These are phyloP conservation scores for Strigomonas culicis DNA, from an alignment of 208 protist species.

Conservation along the genomic window DNA sequence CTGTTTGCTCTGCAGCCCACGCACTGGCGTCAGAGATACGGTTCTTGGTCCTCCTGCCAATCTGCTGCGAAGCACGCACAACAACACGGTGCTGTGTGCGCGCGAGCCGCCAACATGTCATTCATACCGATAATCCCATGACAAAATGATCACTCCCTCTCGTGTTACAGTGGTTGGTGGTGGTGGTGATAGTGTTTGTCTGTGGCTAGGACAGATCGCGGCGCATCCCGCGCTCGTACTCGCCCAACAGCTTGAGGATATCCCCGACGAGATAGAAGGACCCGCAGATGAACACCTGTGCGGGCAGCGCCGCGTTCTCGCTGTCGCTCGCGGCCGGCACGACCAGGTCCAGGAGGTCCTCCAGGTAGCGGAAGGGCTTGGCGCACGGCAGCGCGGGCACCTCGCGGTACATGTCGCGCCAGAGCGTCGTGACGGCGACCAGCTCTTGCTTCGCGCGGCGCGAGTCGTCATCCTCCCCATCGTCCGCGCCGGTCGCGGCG, in stretches of 20 bases:
- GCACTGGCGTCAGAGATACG: too few relatives aligned
- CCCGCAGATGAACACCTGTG: slow-evolving; percentile 78
- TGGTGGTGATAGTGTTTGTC: not conserved
- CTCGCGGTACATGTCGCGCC: slow-evolving; percentile 67
- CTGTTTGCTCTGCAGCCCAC: not conserved
- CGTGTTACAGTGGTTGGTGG: not conserved
- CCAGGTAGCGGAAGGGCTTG: slow-evolving; percentile 35
- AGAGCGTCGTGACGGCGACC: slow-evolving; percentile 38
- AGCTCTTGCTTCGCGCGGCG: slow-evolving; percentile 25
- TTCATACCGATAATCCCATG: too few relatives aligned
- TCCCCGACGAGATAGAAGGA: slow-evolving; percentile 85
- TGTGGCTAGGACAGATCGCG: not conserved
- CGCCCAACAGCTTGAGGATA: slow-evolving; percentile 42
- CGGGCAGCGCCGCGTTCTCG: slow-evolving; percentile 42
- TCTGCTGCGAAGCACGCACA: too few relatives aligned
- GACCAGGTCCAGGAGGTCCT: slow-evolving; percentile 62
- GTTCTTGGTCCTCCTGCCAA: too few relatives aligned
- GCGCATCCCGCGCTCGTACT: slow-evolving; percentile 16
- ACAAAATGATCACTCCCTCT: too few relatives aligned
- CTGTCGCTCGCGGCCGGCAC: slow-evolving; percentile 35
- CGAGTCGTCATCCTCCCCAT: slow-evolving; percentile 22
- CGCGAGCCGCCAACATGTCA: not conserved
- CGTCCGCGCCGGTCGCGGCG: not conserved
- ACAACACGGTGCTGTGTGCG: too few relatives aligned
- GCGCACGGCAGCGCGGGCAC: slow-evolving; percentile 58